These are phyloP conservation scores for Reutealis trisperma DNA, from an alignment of 345 rosid species.

Conservation along the genomic window DNA sequence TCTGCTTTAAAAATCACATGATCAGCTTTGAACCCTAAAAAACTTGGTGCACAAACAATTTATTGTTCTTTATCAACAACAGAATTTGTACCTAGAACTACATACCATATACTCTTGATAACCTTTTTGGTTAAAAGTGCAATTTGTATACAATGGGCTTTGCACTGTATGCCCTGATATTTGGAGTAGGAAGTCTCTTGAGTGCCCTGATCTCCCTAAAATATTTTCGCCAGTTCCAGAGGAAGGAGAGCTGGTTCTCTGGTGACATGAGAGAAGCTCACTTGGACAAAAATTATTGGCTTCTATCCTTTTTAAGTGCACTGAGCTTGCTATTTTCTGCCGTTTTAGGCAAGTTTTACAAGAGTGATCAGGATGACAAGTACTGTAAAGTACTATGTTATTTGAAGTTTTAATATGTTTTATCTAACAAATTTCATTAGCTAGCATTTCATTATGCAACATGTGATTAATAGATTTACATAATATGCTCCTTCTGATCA, in stretches of 20 bases:
- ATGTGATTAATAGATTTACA: too few species aligned
- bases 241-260: slow-evolving; percentile 68
- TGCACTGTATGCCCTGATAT: slow-evolving; percentile 81
- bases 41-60: too few species aligned
- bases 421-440: too few species aligned
- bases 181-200: slow-evolving; percentile 87
- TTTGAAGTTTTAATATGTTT: too few species aligned
- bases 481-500: too few species aligned
- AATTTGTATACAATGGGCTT: slow-evolving; percentile 81
- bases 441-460: too few species aligned
- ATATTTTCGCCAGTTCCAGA: slow-evolving; percentile 40
- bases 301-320: slow-evolving; percentile 57
- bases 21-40: too few species aligned
- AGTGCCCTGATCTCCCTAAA: slow-evolving; percentile 74
- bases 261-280: slow-evolving; percentile 88
- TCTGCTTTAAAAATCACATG: too few species aligned
- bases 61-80: too few species aligned
- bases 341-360: slow-evolving; percentile 49
- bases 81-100: too few species aligned
- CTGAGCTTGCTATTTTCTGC: slow-evolving; percentile 59
- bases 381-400: neutral
- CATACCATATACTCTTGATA: too few species aligned
- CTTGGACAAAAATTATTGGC: slow-evolving; percentile 75
- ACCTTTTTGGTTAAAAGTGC: too few species aligned
- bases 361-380: slow-evolving; percentile 30